Conservation (phyloP, 345 rosid genomes). For the Xanthoceras sorbifolium region DNA sequence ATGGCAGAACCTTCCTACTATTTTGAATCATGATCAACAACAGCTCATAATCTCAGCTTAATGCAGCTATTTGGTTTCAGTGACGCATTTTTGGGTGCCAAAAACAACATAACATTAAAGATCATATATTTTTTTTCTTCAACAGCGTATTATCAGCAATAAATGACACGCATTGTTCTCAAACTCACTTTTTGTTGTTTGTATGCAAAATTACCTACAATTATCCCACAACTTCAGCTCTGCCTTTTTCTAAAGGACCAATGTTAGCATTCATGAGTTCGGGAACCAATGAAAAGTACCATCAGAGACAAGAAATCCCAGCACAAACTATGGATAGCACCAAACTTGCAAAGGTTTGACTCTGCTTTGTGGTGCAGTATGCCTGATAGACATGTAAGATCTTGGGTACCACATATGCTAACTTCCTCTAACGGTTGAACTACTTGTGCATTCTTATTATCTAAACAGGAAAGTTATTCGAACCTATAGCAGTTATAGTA, state of each 20-base stretch:
- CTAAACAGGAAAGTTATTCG: background rate
- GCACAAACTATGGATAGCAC: background rate
- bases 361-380: background rate
- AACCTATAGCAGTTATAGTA: background rate
- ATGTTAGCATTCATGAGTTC: background rate
- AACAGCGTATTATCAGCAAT: background rate
- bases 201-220: background rate
- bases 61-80: no score
- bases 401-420: no score
- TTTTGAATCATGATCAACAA: conserved; percentile 5
- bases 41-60: background rate
- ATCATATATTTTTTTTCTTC: background rate
- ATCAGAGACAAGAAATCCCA: background rate
- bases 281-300: conserved; percentile 1
- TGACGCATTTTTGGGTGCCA: no score
- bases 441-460: background rate
- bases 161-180: background rate
- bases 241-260: background rate
- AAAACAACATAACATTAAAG: no score
- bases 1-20: background rate
- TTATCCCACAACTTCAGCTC: background rate
- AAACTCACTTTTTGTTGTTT: background rate
- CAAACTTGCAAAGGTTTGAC: background rate
- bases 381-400: background rate
- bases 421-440: background rate